phyloP scores from a whole-genome alignment of 2,329 filamentous ascomycete genomes.

The Rhinocladiella similis region DNA sequence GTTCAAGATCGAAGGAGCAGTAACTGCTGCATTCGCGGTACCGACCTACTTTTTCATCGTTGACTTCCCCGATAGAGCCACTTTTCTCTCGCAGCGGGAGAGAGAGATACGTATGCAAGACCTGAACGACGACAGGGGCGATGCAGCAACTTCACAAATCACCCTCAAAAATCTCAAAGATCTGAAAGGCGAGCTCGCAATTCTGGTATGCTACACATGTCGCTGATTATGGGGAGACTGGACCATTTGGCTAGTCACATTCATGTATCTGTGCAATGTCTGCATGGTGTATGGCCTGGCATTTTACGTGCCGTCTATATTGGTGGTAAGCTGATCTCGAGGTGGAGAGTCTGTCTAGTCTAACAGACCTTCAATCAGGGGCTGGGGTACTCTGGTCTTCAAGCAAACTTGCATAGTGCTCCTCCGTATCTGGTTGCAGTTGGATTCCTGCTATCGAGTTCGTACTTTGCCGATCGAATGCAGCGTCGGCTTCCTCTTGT shows the following conservation, averaged over 20 bases:
- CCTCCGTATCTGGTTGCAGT: slow-evolving; percentile 32
- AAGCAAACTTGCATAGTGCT: slow-evolving; percentile 31
- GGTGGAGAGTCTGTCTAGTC: neutral
- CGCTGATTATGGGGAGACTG: slow-evolving; percentile 43
- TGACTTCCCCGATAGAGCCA: slow-evolving; percentile 34
- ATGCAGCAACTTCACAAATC: slow-evolving; percentile 51
- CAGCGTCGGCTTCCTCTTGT: slow-evolving; percentile 31
- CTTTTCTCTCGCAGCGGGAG: slow-evolving; percentile 4
- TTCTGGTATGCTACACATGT: too few relatives aligned
- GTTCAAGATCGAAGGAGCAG: slow-evolving; percentile 22
- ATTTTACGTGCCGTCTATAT: slow-evolving; percentile 19
- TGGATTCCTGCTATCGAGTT: slow-evolving; percentile 24
- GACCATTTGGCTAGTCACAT: slow-evolving; percentile 57
- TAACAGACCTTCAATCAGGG: slow-evolving; percentile 8
- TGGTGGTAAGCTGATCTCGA: slow-evolving; percentile 20
- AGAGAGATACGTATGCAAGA: slow-evolving; percentile 33
- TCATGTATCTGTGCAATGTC: slow-evolving; percentile 42
- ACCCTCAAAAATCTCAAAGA: slow-evolving; percentile 34
- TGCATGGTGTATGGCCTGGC: slow-evolving; percentile 7
- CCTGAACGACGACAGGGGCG: slow-evolving; percentile 59
- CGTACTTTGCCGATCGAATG: slow-evolving; percentile 33
- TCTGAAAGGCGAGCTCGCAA: neutral
- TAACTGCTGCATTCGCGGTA: slow-evolving; percentile 30
- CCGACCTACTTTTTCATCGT: slow-evolving; percentile 30
- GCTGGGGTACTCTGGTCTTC: slow-evolving; percentile 33